Percentiles rank a stretch among this genome's conserved stretches.
Evolutionary conservation across 495 filamentous ascomycete species (phyloP).

Genomic region (Penicilliopsis zonata): DNA sequence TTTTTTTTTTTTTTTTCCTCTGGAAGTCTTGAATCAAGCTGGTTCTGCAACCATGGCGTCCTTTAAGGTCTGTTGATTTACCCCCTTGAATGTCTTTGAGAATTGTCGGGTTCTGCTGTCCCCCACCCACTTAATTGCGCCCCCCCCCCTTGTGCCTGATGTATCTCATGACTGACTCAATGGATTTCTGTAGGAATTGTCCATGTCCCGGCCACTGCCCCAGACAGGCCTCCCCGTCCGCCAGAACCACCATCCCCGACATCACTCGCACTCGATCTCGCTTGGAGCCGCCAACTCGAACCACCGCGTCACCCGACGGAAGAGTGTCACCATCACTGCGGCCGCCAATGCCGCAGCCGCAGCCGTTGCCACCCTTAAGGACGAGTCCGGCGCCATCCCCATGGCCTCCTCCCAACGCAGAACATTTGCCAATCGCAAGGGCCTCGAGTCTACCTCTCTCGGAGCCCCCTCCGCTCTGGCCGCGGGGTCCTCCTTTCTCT

Average conservation of each 20-base stretch:
- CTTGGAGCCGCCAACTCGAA: slow-evolving; percentile 65
- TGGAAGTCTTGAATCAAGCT: neutral
- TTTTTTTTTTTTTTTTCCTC: slow-evolving; percentile 7
- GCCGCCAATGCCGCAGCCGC: slow-evolving; percentile 63
- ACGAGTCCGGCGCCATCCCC: slow-evolving; percentile 30
- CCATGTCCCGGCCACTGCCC: slow-evolving; percentile 32
- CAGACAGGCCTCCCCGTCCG: slow-evolving; percentile 11
- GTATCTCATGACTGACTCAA: neutral
- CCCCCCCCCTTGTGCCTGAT: slow-evolving; percentile 4
- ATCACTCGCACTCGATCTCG: slow-evolving; percentile 74
- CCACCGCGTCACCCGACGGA: slow-evolving; percentile 82
- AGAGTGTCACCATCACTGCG: slow-evolving; percentile 76
- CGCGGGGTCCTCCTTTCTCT: slow-evolving; percentile 34
- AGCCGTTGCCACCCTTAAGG: slow-evolving; percentile 64
- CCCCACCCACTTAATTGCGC: slow-evolving; percentile 1
- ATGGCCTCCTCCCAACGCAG: slow-evolving; percentile 28
- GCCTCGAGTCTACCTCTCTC: slow-evolving; percentile 31
- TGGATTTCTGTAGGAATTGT: slow-evolving; percentile 26
- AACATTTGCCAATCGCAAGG: slow-evolving; percentile 34
- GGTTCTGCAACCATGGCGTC: slow-evolving; percentile 28
- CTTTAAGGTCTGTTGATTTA: slow-evolving; percentile 25
- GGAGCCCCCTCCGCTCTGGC: slow-evolving; percentile 23
- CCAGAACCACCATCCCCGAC: slow-evolving; percentile 47
- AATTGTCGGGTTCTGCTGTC: slow-evolving; percentile 8
- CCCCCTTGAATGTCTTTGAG: slow-evolving; percentile 7